Evolutionary conservation across 495 filamentous ascomycete genomes (phyloP), one percentile per base, ranked within the genome.

Genomic region (Penicillium dipodomyicola): DNA sequence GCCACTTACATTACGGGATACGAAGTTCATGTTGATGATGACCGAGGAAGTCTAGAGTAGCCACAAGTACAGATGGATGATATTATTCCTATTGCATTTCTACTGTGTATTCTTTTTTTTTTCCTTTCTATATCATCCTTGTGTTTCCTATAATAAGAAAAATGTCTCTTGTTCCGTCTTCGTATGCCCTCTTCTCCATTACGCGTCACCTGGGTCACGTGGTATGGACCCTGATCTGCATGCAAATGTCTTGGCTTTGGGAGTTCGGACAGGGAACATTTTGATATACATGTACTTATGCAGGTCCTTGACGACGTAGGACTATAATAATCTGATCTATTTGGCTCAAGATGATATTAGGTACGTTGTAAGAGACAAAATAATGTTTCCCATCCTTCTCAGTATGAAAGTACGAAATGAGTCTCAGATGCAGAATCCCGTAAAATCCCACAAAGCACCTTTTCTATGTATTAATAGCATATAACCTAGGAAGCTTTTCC

Each of bases 1-100:
- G 52, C 54, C 59, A 61, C 58, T 52, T 60, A 57, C 46, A 60
- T 51, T 56, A 62, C 56, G 6, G 15, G 12, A 37, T 15, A 33
- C 30, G 4, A 32, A 32, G 9, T 29, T 29, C 27, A 33, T 35
- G 14, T 37, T 39, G 35, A 39, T 39, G 35, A 39, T n/a, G n/a
- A 5, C 12, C 2, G 30, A 37, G 14, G 33, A 37, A 12, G 11
- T 33, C 30, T 1, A 33, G 11, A 33, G 33, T 37, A 37, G n/a
- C 33, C 14, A 7, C 35, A 17, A 12, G 4, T 10, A 10, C 30
- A 12, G 10, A 33, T 33, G 30, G 2, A 39, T 39, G 7, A 37
- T 39, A 37, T 39, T 7, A 17, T 39, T 39, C 2, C 35, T 17
- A 9, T 17, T 17, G n/a, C n/a, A 4, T n/a, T n/a, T 37, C 15